Evolutionary conservation across 768 basidiomycete genomes (phyloP), one percentile per base, ranked within the genome.

Genomic region (Candolleomyces eurysporus): DNA sequence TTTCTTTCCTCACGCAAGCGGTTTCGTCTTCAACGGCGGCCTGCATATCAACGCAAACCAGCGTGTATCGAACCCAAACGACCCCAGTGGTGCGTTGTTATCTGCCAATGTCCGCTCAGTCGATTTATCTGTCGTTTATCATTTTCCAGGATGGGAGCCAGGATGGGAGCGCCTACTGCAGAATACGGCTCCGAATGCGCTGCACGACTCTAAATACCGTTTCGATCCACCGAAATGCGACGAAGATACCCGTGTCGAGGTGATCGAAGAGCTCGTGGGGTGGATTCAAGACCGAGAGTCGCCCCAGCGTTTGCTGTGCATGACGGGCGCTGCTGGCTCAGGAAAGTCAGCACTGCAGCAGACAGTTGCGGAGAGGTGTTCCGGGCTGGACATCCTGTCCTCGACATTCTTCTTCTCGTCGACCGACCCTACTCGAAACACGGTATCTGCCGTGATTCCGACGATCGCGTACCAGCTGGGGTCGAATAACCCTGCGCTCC

Each of bases 391-490:
- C 19, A 45, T 57, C 21, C 43, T 57, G 11, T 39, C 56, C 17
- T 36, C 56, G 13, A 45, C 36, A 17, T 57, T 57, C 56, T 57
- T 57, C 43, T 57, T 57, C 56, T 57, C 56, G 14, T 22, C 22
- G 5, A 21, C 26, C 39, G 39, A 36, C 17, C 17, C 17, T 5
- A 22, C 39, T 21, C 39, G 56, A 45, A 48, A 57, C 56, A 21
- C 21, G 22, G 39, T 26, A 1, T 45, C 21, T 13, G n/a, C 19
- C 10, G 19, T 57, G 1, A 17, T 57, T 17, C 42, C 56, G 3
- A 57, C 56, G 4, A 43, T 57, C 10, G 56, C 56, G 7, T 57
- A 57, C 19, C 56, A 57, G 39, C n/a, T 57, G 40, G 56, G 36
- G 13, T 42, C 21, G 21, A 17, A 19, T 16, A n/a, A 26, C 26